Evolutionary conservation across 805 yeast genomes (phyloP), one percentile per base, ranked within the genome.

Genomic region (Torulaspora indica): DNA sequence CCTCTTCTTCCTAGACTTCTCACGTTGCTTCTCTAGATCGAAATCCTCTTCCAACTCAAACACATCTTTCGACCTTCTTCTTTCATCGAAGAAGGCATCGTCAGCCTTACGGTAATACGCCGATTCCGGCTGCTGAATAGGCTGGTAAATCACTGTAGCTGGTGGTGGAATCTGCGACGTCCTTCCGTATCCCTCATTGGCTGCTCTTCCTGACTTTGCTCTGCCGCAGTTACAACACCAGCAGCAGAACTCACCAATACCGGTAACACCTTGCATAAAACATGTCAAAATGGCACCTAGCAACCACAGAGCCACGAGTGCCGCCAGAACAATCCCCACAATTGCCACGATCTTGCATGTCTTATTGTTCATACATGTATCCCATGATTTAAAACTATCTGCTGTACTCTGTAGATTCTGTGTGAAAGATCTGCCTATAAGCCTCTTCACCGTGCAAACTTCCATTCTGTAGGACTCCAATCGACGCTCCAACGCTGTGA

Each of bases 261-360:
- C 66, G 49, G 64, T 67, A 3, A 77, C 80, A 55, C 85, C 82
- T 52, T 78, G 77, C 56, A 77, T 74, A 27, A 74, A 48, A 53
- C 85, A 80, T 40, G 80, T 74, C 39, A 81, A 52, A 1, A 85
- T 18, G 0, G 78, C 74, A 10, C 75, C 68, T 1, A 82, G 14
- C 3, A 83, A 46, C 84, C 89, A 81, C 5, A 83, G 40, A 0
- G 61, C 66, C 0, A 83, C 46, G 2, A 85, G 52, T 0, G 60
- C 70, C 0, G 81, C 91, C 9, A 86, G 56, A 0, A 70, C 77
- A 3, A 85, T 81, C 2, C 85, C 82, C 10, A 84, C 85, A 35
- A 85, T 85, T 3, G 85, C 90, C 15, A 82, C 76, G 45, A 85
- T 77, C 58, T 85, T 86, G 64, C 95, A 86, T 37, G 80, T 71